A percentile compares a stretch with the other conserved stretches of the same genome.
Evolutionary conservation across 148 eudicot genomes (phyloP).

Genomic region (Suaeda aralocaspica): DNA sequence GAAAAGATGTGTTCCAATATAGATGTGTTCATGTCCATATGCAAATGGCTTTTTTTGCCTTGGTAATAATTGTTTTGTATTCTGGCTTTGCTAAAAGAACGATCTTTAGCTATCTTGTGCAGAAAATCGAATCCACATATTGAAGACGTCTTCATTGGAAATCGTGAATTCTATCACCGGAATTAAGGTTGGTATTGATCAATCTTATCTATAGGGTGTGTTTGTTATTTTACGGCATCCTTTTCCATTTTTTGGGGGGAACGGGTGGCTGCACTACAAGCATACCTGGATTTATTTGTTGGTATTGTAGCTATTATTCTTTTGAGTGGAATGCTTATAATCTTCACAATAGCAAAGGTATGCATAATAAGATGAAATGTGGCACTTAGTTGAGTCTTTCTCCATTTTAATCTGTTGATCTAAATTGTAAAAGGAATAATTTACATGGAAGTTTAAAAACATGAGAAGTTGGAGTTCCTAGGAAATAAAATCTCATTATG

Average conservation of each 20-base stretch:
- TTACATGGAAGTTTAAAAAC: too few relatives aligned
- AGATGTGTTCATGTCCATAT: background rate
- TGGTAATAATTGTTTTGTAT: constrained; percentile 2
- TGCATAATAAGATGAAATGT: background rate
- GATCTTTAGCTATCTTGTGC: constrained; percentile 76
- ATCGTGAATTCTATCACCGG: constrained; percentile 80
- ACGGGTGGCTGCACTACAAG: background rate
- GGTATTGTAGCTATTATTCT: background rate
- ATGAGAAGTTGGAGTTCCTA: too few relatives aligned
- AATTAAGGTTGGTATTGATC: constrained; percentile 60
- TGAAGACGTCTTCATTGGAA: constrained; percentile 77
- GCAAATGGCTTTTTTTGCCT: background rate
- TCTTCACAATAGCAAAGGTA: background rate
- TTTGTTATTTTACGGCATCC: background rate
- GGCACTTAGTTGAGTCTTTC: background rate
- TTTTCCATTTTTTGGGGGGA: background rate
- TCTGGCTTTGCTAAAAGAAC: constrained; percentile 18
- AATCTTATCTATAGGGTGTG: background rate
- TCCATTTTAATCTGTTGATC: background rate
- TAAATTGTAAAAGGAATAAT: background rate
- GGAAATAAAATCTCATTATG: too few relatives aligned
- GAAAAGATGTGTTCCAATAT: background rate
- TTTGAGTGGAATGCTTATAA: background rate
- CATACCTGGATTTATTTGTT: background rate
- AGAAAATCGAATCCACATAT: constrained; percentile 70